Evolutionary conservation across 441 rosid species (phyloP), one percentile per base, ranked within the genome.

Genomic region (Corymbia citriodora): DNA sequence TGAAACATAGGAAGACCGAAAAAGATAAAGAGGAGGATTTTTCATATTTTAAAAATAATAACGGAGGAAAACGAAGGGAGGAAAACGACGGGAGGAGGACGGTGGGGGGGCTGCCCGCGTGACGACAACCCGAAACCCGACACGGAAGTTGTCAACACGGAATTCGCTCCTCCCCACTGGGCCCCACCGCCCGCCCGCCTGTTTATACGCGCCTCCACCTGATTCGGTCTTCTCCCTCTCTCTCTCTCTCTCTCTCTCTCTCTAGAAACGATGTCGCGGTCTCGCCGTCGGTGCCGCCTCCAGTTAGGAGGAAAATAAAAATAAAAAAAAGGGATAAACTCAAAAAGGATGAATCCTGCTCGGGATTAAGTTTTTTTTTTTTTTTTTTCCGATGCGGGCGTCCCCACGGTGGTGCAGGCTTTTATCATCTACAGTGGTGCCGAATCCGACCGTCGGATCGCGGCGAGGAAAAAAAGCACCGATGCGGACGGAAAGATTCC

Each of bases 241-340:
- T 4, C 74, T 31, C 21, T 33, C 88, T 31, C 45, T 31, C 27
- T 19, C 16, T 6, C 68, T 11, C 31, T 11, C 6, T 27, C 49
- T 19, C 27, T 49, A 87, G 11, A 70, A 89, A 90, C 74, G 90
- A 59, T 61, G 74, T 81, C 36, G 87, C 55, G 57, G 92, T 88
- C 87, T 53, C 88, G 93, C 94, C 96, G 96, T 96, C 96, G 96
- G 97, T 96, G 96, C 96, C 96, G 96, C 93, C 93, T 91, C 52
- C 50, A 68, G 85, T 89, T 87, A 88, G 8, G 45, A 40, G 45
- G 45, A 40, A 40, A 40, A 33, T 33, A 33, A 19, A 52, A 13
- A 59, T 9, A 4, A 4, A 2, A 1, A 12, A 27, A 6, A 1
- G 63, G 63, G 25, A 57, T 57, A 23, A 57, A 40, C 45, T 40